A percentile compares a stretch with the other conserved stretches of the same genome.
These are phyloP conservation scores for Salix viminalis DNA, from an alignment of 345 rosid genomes.

Conservation along the genomic window DNA sequence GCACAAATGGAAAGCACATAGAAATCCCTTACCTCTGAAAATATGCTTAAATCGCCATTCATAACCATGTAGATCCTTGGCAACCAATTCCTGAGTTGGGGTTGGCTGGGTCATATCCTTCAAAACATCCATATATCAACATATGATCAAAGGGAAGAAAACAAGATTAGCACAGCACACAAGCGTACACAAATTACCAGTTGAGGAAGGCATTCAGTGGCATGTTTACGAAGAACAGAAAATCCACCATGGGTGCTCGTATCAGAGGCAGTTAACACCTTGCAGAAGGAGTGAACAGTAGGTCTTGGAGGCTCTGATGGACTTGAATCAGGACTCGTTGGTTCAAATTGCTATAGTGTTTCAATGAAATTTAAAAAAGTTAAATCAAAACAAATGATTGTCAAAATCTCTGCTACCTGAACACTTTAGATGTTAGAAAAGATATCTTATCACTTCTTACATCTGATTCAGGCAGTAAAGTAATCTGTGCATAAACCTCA, in stretches of 20 bases:
- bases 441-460: slow-evolving; percentile 37
- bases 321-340: slow-evolving; percentile 49
- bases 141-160: background rate
- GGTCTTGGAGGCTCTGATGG: slow-evolving; percentile 45
- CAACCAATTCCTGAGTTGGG: slow-evolving; percentile 88
- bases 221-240: slow-evolving; percentile 88
- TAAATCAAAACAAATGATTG: background rate
- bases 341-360: slow-evolving; percentile 48
- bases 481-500: slow-evolving; percentile 93
- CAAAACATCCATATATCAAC: background rate
- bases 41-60: slow-evolving; percentile 97
- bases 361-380: background rate
- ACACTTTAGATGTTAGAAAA: background rate
- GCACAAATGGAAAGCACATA: background rate
- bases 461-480: slow-evolving; percentile 59
- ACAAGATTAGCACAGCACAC: background rate
- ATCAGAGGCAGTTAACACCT: slow-evolving; percentile 90
- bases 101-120: slow-evolving; percentile 87
- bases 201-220: slow-evolving; percentile 86
- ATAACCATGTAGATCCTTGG: slow-evolving; percentile 86
- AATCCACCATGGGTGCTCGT: slow-evolving; percentile 99
- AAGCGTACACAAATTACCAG: slow-evolving; percentile 45
- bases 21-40: slow-evolving; percentile 58
- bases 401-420: background rate
- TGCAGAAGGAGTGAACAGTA: slow-evolving; percentile 70